Evolutionary conservation across 805 yeast genomes (phyloP).

Genomic region (Candida silvatica): DNA sequence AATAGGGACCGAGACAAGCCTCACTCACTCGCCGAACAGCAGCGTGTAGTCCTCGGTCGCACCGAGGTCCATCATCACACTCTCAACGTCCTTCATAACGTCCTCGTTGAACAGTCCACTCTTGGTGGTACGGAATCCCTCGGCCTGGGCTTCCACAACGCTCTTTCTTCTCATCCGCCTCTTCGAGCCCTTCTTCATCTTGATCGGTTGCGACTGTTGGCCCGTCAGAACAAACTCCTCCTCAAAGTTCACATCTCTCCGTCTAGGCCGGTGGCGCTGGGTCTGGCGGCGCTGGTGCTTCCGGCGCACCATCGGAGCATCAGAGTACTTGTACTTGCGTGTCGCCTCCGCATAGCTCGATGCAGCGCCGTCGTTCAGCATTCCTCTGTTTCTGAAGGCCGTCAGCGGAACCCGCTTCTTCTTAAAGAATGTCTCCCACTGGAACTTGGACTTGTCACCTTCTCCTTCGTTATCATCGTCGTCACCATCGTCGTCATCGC

Average conservation of each 20-base stretch:
- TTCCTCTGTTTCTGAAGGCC: slow-evolving; percentile 81
- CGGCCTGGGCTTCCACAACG: slow-evolving; percentile 66
- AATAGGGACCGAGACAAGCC: too few relatives aligned
- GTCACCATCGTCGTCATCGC: slow-evolving; percentile 7
- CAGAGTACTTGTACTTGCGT: slow-evolving; percentile 16
- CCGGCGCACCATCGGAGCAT: not conserved
- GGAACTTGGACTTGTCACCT: slow-evolving; percentile 5
- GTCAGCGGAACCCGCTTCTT: slow-evolving; percentile 66
- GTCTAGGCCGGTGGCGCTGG: not conserved
- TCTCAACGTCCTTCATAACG: slow-evolving; percentile 68
- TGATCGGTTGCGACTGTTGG: slow-evolving; percentile 4
- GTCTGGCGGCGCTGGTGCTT: slow-evolving; percentile 3
- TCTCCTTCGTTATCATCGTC: slow-evolving; percentile 13
- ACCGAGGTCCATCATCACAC: slow-evolving; percentile 46
- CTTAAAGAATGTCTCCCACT: slow-evolving; percentile 9
- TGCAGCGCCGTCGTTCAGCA: slow-evolving; percentile 17
- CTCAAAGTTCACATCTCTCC: not conserved
- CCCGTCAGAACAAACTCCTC: slow-evolving; percentile 9
- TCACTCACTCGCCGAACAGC: slow-evolving; percentile 25
- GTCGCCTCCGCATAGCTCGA: slow-evolving; percentile 7
- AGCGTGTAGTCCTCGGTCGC: slow-evolving; percentile 31
- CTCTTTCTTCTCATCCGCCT: slow-evolving; percentile 51
- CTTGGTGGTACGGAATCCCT: slow-evolving; percentile 67
- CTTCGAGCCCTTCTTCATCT: slow-evolving; percentile 8
- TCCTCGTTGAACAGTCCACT: slow-evolving; percentile 72